phyloP scores from a whole-genome alignment of 2,329 filamentous ascomycete genomes.

The Cytospora piceicola region DNA sequence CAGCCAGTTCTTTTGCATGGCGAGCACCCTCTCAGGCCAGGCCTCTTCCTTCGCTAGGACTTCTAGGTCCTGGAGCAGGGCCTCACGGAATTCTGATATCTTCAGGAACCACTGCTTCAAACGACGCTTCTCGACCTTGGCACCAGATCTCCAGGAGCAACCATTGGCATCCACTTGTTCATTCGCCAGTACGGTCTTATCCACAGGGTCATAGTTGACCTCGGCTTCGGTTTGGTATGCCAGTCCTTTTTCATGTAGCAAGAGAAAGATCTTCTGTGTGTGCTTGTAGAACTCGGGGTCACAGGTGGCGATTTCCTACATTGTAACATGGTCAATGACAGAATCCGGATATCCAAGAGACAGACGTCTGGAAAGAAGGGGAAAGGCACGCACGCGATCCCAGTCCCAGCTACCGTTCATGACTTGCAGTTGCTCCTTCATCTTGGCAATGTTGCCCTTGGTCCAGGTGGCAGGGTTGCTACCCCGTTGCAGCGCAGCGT shows the following conservation, averaged over 20 bases:
- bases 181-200: constrained; percentile 87
- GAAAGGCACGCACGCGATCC: constrained; percentile 66
- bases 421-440: constrained; percentile 78
- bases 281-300: constrained; percentile 87
- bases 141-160: constrained; percentile 84
- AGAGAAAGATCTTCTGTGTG: constrained; percentile 83
- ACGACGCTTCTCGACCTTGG: constrained; percentile 76
- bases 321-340: constrained; percentile 24
- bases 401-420: constrained; percentile 88
- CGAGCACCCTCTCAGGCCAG: constrained; percentile 82
- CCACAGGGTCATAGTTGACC: constrained; percentile 89
- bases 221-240: constrained; percentile 83
- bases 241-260: constrained; percentile 72
- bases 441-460: constrained; percentile 74
- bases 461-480: constrained; percentile 82
- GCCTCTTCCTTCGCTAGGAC: constrained; percentile 62
- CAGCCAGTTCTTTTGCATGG: constrained; percentile 88
- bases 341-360: background rate
- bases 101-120: constrained; percentile 90
- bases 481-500: constrained; percentile 83
- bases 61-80: constrained; percentile 72
- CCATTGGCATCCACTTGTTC: constrained; percentile 91
- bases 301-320: constrained; percentile 81
- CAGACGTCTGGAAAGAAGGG: background rate
- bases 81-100: constrained; percentile 78